Evolutionary conservation across 495 filamentous ascomycete species (phyloP).

Genomic region (Hypoxylon subgilvum): DNA sequence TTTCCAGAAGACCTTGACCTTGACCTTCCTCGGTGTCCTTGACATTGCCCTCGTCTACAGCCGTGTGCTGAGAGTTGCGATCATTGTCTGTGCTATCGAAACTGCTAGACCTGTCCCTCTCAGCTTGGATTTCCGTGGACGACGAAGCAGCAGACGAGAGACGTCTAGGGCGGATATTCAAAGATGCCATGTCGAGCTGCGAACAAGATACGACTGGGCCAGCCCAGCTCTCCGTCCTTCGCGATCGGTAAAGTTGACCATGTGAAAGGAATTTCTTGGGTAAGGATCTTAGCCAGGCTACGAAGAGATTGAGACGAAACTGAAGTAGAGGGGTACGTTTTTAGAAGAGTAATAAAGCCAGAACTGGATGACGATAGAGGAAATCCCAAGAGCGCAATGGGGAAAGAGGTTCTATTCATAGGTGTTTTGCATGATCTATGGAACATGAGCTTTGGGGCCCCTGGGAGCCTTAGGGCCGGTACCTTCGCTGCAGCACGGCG

Average conservation of each 20-base stretch:
- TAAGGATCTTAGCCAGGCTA: neutral
- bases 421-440: too few species aligned
- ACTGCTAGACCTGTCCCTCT: slow-evolving; percentile 31
- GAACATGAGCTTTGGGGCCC: too few species aligned
- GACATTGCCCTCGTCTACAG: slow-evolving; percentile 37
- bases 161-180: slow-evolving; percentile 34
- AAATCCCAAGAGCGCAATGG: slow-evolving; percentile 6
- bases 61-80: slow-evolving; percentile 32
- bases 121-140: slow-evolving; percentile 37
- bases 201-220: slow-evolving; percentile 21
- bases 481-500: too few species aligned
- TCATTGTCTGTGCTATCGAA: slow-evolving; percentile 34
- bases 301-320: neutral
- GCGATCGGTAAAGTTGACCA: slow-evolving; percentile 16
- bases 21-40: slow-evolving; percentile 47
- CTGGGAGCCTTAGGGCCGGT: too few species aligned
- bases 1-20: slow-evolving; percentile 44
- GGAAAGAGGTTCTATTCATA: neutral
- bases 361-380: slow-evolving; percentile 4
- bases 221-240: slow-evolving; percentile 18
- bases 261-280: neutral
- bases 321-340: neutral
- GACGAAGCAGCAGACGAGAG: slow-evolving; percentile 47
- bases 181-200: slow-evolving; percentile 29
- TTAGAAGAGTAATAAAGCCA: neutral